Percentiles rank a stretch among this genome's conserved stretches.
phyloP scores from a whole-genome alignment of 169 alveolate genomes.

The Eimeria sp. region DNA sequence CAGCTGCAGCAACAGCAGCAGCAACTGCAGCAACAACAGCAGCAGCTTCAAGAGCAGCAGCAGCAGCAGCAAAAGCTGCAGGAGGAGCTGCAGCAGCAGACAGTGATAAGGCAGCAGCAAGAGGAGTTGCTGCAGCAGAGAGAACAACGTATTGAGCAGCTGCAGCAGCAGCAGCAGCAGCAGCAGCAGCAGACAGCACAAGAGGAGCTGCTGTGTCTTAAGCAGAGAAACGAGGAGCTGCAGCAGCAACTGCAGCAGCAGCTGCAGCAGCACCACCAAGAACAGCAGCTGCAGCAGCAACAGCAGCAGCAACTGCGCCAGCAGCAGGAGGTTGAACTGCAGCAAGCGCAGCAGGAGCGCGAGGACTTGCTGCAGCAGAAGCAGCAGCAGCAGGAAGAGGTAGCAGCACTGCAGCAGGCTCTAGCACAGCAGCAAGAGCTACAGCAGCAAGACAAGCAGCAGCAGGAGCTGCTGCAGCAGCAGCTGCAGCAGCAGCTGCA shows the following conservation, averaged over 20 bases:
- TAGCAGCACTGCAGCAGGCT: not conserved
- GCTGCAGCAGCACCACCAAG: conserved; percentile 2
- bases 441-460: no score
- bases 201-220: not conserved
- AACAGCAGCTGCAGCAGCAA: conserved; percentile 5
- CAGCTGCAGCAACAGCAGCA: not conserved
- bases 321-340: not conserved
- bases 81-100: conserved; percentile 9
- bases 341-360: no score
- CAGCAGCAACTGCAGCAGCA: conserved; percentile 1
- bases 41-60: not conserved
- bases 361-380: not conserved
- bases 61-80: not conserved
- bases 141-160: not conserved
- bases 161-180: conserved; percentile 26
- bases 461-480: not conserved
- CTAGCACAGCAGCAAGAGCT: not conserved
- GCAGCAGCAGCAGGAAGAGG: not conserved
- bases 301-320: not conserved
- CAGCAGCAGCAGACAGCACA: conserved; percentile 5
- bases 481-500: not conserved
- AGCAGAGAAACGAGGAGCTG: conserved; percentile 9
- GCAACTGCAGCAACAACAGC: not conserved
- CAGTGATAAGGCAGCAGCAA: conserved; percentile 7
- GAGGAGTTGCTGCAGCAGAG: not conserved